Base-by-base conservation (phyloP, 2,329 filamentous ascomycete genomes). In the Epichloe baconii region DNA sequence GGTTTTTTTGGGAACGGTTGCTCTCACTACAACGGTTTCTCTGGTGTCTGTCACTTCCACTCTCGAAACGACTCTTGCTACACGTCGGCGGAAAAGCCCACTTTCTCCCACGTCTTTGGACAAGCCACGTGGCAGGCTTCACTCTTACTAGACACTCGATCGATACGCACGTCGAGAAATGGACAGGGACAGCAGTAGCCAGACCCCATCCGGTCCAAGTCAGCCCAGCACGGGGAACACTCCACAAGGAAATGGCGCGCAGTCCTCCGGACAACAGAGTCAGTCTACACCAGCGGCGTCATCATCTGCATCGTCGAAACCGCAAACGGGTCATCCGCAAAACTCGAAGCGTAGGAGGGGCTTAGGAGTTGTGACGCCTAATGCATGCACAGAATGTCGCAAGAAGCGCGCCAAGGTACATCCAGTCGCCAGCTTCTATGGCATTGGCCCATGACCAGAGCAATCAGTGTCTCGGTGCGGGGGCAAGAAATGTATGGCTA, bases 381-480 rank as follows among this genome's bases (percentile, higher is more conserved):
- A 80, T 63, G 78, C 78, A 23, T 80, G 78, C 60, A 80, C 75
- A 17, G 78, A 80, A 60, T 80, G 78, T 58, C 73, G 77, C 50
- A 80, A 80, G 66, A 80, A 80, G 64, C 76, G 78, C 52, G 77
- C 78, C 57, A 80, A 80, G 72, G 77, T 78, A 66, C 36, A 48
- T 47, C n/a, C 36, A 23, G 23, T 31, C n/a, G 12, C n/a, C 31
- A 5, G 23, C 35, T 31, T 26, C 23, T 10, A 40, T 17, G 5
- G 11, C 8, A 14, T 37, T 19, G 21, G 10, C 44, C 15, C 26
- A 21, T n/a, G 44, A 26, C 5, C 11, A 5, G 3, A n/a, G 10
- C 12, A n/a, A 42, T 31, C 11, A 17, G n/a, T 15, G 12, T 7
- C 8, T 34, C 1, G n/a, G 14, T 10, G 14, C 8, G 14, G 17